Conservation (phyloP, 2,329 filamentous ascomycete species). For the Mycocentrospora acerina region DNA sequence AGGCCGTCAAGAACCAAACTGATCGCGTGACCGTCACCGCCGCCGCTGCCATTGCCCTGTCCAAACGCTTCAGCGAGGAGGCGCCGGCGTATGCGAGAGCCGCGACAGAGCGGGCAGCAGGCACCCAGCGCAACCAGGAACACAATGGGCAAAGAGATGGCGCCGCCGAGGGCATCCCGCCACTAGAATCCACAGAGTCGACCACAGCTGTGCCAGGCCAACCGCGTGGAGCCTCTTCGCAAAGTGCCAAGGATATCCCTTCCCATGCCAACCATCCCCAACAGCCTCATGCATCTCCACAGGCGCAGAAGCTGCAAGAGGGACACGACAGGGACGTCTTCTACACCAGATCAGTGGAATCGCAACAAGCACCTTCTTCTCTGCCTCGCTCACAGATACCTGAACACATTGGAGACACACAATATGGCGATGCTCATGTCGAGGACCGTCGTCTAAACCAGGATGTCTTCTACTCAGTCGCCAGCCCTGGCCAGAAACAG, state of each 20-base stretch:
- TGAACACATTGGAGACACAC: constrained; percentile 49
- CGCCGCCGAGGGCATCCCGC: constrained; percentile 34
- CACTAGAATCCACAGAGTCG: constrained; percentile 42
- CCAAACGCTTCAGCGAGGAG: constrained; percentile 58
- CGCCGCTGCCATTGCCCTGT: constrained; percentile 61
- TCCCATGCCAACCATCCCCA: constrained; percentile 50
- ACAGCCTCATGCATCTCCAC: constrained; percentile 22
- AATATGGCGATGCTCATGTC: constrained; percentile 46
- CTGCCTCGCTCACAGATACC: constrained; percentile 59
- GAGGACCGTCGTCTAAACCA: constrained; percentile 52
- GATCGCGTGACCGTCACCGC: constrained; percentile 63
- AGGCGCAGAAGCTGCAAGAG: constrained; percentile 29
- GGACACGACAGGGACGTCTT: constrained; percentile 58
- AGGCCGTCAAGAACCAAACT: constrained; percentile 62
- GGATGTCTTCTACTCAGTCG: constrained; percentile 54
- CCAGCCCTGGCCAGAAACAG: constrained; percentile 22
- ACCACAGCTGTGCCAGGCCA: constrained; percentile 45
- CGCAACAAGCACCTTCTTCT: constrained; percentile 52
- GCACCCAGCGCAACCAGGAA: constrained; percentile 20
- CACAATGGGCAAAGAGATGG: constrained; percentile 12
- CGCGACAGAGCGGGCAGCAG: constrained; percentile 21
- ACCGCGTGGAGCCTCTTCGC: constrained; percentile 38
- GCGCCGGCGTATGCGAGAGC: constrained; percentile 37
- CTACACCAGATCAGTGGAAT: constrained; percentile 52
- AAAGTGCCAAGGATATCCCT: constrained; percentile 57